phyloP scores from a whole-genome alignment of 495 filamentous ascomycete species.

The Hypoxylon rickii region DNA sequence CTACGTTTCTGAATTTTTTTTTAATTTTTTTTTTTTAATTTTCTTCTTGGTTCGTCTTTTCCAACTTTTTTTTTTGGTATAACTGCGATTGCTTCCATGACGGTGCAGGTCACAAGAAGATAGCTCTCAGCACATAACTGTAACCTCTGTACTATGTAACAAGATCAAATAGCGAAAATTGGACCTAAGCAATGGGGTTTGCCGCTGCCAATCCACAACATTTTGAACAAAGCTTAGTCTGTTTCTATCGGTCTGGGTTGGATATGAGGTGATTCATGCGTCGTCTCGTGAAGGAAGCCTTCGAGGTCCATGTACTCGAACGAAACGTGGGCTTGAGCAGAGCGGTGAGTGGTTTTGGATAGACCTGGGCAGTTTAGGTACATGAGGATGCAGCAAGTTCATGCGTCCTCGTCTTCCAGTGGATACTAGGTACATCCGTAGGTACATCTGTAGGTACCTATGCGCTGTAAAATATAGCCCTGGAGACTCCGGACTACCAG shows the following conservation, averaged over 20 bases:
- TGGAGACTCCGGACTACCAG: too few relatives aligned
- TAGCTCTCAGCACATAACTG: slow-evolving; percentile 27
- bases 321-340: too few relatives aligned
- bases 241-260: neutral
- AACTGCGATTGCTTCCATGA: slow-evolving; percentile 28
- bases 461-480: too few relatives aligned
- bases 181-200: slow-evolving; percentile 37
- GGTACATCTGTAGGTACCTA: neutral
- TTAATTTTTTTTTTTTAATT: slow-evolving; percentile 18
- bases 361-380: too few relatives aligned
- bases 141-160: slow-evolving; percentile 34
- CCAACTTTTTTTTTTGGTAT: neutral
- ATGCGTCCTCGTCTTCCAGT: too few relatives aligned
- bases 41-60: slow-evolving; percentile 23
- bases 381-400: too few relatives aligned
- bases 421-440: too few relatives aligned
- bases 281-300: too few relatives aligned
- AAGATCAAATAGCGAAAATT: slow-evolving; percentile 39
- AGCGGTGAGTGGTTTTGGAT: too few relatives aligned
- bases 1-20: slow-evolving; percentile 24
- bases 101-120: slow-evolving; percentile 48
- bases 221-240: slow-evolving; percentile 28
- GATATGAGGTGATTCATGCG: neutral
- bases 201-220: slow-evolving; percentile 37
- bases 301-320: too few relatives aligned